Evolutionary conservation across 129 eudicot species (phyloP).

Genomic region (Rutidosis leptorrhynchoides): DNA sequence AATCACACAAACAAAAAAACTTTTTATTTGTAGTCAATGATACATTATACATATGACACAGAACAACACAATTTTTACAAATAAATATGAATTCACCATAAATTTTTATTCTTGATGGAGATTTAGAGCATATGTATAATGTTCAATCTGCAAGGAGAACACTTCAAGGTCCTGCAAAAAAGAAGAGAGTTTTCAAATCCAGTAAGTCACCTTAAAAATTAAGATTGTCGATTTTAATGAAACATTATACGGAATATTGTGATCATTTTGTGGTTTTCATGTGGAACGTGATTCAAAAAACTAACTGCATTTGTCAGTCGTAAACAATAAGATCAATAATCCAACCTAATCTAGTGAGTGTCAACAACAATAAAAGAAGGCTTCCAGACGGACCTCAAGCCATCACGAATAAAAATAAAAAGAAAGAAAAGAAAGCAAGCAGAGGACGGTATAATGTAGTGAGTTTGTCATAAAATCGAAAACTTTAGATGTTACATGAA

Average conservation of each 20-base stretch:
- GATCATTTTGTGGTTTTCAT: background rate
- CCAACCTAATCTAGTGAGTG: background rate
- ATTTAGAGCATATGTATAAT: background rate
- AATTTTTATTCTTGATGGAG: conserved; percentile 5
- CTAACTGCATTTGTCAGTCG: background rate
- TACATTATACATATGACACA: conserved; percentile 14
- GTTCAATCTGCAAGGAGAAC: conserved; percentile 3
- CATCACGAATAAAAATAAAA: too few relatives aligned
- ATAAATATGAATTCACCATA: background rate
- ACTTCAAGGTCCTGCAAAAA: conserved; percentile 30
- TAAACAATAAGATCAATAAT: background rate
- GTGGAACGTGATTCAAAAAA: background rate
- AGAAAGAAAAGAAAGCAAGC: too few relatives aligned
- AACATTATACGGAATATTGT: background rate
- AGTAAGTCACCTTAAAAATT: background rate
- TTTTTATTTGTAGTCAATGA: conserved; percentile 17
- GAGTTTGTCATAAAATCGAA: background rate
- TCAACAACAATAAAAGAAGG: too few relatives aligned
- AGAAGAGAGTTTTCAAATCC: background rate
- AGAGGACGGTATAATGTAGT: too few relatives aligned
- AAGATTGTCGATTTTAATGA: background rate
- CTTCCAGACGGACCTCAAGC: too few relatives aligned
- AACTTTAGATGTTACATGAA: background rate
- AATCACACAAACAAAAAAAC: conserved; percentile 23
- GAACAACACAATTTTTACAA: conserved; percentile 17